Evolutionary conservation across 768 basidiomycete genomes (phyloP), one percentile per base, ranked within the genome.

Genomic region (Suillus fuscotomentosus): DNA sequence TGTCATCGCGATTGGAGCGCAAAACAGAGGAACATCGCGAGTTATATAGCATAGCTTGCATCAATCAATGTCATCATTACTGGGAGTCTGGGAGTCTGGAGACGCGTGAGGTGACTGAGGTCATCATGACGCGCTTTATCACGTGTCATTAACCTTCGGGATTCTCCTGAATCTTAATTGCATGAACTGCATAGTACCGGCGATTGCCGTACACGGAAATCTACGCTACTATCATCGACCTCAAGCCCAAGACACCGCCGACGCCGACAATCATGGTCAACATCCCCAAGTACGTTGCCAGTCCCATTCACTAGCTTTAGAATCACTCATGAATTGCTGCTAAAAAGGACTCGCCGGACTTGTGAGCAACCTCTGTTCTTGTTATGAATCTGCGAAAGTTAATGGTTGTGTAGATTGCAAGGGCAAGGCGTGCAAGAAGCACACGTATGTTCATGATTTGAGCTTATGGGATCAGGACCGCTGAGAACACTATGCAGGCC

Each of bases 351-450:
- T 74, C 94, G 96, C 82, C 87, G 95, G 81, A 98, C 96, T 73
- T 97, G 95, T 95, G 80, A 89, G 94, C 65, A 55, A 34, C 42
- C 36, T 60, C 22, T 47, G 38, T 61, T 45, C 61, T n/a, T 24
- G 36, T 65, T 66, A 41, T 69, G 13, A 17, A 34, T 27, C 17
- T 17, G 22, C n/a, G 27, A 38, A n/a, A 20, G 27, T 17, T 42
- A 27, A 47, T 17, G 41, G 31, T 51, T 39, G 57, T 63, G 27
- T 67, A 94, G 93, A 84, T 81, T 97, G 95, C 93, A 95, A 95
- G 85, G 94, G 94, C 80, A 97, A 95, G 83, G 81, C 87, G 73
- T 97, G 95, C 92, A 90, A 84, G 82, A 97, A 97, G 82, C 95
- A 97, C 87, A 97, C 94, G 92, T 95, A 82, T 63, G 92, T 82